Conservation (phyloP, 768 basidiomycete species). For the Termitomyces sp. region DNA sequence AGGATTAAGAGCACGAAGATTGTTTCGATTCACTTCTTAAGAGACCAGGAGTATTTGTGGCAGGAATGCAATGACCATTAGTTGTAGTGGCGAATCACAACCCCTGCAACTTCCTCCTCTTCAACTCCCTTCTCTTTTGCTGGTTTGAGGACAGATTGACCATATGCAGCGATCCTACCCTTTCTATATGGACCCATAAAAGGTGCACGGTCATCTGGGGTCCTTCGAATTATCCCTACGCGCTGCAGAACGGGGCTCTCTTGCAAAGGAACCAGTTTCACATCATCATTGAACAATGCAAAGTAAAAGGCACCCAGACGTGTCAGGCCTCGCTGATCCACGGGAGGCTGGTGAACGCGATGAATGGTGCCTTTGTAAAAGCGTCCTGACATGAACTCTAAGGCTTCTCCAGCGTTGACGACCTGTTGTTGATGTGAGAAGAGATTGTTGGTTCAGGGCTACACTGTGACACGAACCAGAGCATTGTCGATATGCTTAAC, state of each 20-base stretch:
- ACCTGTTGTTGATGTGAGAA: conserved; percentile 19
- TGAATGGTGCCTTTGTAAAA: conserved; percentile 45
- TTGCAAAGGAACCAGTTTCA: conserved; percentile 30
- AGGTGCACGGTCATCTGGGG: conserved; percentile 30
- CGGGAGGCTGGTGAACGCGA: conserved; percentile 43
- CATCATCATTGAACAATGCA: conserved; percentile 34
- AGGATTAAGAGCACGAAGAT: too few relatives aligned
- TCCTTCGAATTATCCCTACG: conserved; percentile 27
- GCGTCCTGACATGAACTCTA: conserved; percentile 44
- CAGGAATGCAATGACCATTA: conserved; percentile 14
- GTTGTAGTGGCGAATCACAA: conserved; percentile 43
- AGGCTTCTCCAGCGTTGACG: conserved; percentile 41
- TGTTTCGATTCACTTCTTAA: too few relatives aligned
- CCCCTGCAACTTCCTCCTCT: conserved; percentile 40
- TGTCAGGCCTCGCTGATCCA: conserved; percentile 34
- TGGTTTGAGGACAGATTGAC: conserved; percentile 25
- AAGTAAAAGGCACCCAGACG: conserved; percentile 47
- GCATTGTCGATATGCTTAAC: conserved; percentile 44
- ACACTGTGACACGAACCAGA: conserved; percentile 21
- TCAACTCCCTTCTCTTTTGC: conserved; percentile 33
- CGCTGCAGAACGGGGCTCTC: conserved; percentile 39
- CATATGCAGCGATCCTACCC: conserved; percentile 35
- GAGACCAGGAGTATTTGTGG: too few relatives aligned
- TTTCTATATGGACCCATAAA: conserved; percentile 37
- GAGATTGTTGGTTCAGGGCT: too few relatives aligned